A percentile compares a stretch with the other conserved stretches of the same genome.
These are phyloP conservation scores for Novymonas esmeraldas DNA, from an alignment of 208 protist species.

Conservation along the genomic window DNA sequence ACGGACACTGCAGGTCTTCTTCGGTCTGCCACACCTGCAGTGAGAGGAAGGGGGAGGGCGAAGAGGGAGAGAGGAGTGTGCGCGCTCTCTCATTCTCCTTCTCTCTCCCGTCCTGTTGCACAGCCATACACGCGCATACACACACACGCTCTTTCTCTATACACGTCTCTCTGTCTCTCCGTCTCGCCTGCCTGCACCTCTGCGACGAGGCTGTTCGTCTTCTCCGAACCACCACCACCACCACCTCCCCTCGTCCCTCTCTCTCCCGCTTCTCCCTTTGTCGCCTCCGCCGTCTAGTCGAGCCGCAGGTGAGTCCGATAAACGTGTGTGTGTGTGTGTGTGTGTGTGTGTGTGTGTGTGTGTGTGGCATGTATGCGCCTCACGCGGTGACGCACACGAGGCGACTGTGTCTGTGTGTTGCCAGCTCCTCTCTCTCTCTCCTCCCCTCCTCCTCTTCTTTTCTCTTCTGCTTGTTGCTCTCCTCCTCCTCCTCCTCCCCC, in stretches of 20 bases:
- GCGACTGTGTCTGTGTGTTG: too few species aligned
- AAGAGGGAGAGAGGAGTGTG: too few species aligned
- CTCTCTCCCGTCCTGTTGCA: not conserved
- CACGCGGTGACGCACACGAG: not conserved
- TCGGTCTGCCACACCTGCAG: slow-evolving; percentile 6
- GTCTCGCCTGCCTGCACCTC: slow-evolving; percentile 1
- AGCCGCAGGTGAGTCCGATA: too few species aligned
- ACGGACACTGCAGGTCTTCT: slow-evolving; percentile 44
- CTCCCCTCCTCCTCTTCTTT: not conserved
- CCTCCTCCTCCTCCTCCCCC: slow-evolving; percentile 6
- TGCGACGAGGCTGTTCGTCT: too few species aligned
- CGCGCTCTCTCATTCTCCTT: not conserved
- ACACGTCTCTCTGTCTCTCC: slow-evolving; percentile 18
- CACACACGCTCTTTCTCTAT: slow-evolving; percentile 2
- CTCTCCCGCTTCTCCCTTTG: not conserved
- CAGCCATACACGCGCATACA: not conserved
- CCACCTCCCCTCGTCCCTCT: too few species aligned
- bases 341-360: slow-evolving; percentile 9
- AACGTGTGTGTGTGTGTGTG: not conserved
- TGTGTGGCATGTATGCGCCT: not conserved
- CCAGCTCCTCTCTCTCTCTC: not conserved
- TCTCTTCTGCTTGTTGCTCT: slow-evolving; percentile 1
- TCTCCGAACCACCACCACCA: too few species aligned
- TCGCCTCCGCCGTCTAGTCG: not conserved
- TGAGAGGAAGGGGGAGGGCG: not conserved